Conservation (phyloP, 2,329 filamentous ascomycete species). For the Fusarium transvaalense region DNA sequence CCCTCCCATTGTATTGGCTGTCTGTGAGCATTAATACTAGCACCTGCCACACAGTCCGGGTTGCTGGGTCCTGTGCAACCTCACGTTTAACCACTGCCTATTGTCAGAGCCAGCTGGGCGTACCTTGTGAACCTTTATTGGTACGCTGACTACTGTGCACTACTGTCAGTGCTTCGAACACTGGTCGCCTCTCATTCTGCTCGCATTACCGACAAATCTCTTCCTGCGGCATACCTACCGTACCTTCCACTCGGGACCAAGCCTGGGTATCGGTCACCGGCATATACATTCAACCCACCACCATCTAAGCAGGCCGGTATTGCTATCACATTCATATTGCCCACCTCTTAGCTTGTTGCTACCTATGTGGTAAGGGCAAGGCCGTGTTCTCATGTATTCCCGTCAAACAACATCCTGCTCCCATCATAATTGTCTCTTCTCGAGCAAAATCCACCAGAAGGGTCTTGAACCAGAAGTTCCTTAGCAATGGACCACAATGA, state of each 20-base stretch:
- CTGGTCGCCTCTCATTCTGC: slow-evolving; percentile 25
- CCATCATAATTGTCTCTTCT: slow-evolving; percentile 25
- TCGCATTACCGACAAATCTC: slow-evolving; percentile 18
- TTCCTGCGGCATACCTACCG: slow-evolving; percentile 16
- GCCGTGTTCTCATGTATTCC: slow-evolving; percentile 40
- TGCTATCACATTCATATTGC: not conserved
- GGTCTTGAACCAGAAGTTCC: slow-evolving; percentile 17
- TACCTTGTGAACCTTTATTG: slow-evolving; percentile 14
- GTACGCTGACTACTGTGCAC: slow-evolving; percentile 1
- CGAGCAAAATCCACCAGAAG: slow-evolving; percentile 14
- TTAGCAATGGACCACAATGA: slow-evolving; percentile 44
- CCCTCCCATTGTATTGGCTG: slow-evolving; percentile 35
- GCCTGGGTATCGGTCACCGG: slow-evolving; percentile 33
- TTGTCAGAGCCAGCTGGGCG: slow-evolving; percentile 18
- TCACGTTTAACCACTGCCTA: slow-evolving; percentile 30
- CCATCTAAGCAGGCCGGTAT: slow-evolving; percentile 9
- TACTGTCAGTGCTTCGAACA: not conserved
- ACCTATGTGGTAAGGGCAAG: slow-evolving; percentile 9
- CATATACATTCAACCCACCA: slow-evolving; percentile 39
- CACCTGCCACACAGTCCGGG: slow-evolving; percentile 43
- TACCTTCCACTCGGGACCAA: slow-evolving; percentile 42
- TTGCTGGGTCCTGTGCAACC: slow-evolving; percentile 25
- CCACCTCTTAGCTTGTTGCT: slow-evolving; percentile 9
- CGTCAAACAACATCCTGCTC: slow-evolving; percentile 15
- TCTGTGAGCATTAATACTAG: slow-evolving; percentile 22